Evolutionary conservation across 306 rosid genomes (phyloP).

Genomic region (Pterocarpus macrocarpus): DNA sequence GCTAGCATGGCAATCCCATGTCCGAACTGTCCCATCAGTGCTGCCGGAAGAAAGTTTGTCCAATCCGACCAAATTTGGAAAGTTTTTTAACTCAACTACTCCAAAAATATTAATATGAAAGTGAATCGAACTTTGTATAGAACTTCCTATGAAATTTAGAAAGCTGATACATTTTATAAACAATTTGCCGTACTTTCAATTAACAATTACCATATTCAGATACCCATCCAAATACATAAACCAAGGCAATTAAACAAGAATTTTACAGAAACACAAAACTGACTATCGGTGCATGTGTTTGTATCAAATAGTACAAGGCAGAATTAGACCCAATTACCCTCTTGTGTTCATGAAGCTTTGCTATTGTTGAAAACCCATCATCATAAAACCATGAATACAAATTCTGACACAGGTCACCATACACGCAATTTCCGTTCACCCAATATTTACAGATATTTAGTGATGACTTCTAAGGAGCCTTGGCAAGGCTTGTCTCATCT

Average conservation of each 20-base stretch:
- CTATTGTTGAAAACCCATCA: slow-evolving; percentile 44
- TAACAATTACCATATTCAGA: too few relatives aligned
- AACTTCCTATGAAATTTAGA: too few relatives aligned
- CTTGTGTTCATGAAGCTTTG: slow-evolving; percentile 61
- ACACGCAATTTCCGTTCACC: slow-evolving; percentile 46
- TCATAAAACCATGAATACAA: slow-evolving; percentile 55
- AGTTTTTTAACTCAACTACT: too few relatives aligned
- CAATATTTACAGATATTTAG: slow-evolving; percentile 49
- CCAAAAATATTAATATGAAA: too few relatives aligned
- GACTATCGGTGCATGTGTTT: not conserved
- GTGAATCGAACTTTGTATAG: too few relatives aligned
- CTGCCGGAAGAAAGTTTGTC: slow-evolving; percentile 52
- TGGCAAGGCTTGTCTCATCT: not conserved
- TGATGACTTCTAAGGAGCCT: slow-evolving; percentile 2
- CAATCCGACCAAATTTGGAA: slow-evolving; percentile 8
- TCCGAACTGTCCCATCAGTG: slow-evolving; percentile 48
- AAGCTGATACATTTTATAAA: too few relatives aligned
- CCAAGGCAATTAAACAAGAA: too few relatives aligned
- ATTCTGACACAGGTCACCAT: slow-evolving; percentile 48
- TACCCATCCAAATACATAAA: too few relatives aligned
- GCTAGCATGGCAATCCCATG: slow-evolving; percentile 64
- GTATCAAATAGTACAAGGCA: not conserved
- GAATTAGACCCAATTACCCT: slow-evolving; percentile 43
- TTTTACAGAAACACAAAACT: not conserved
- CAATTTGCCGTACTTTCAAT: too few relatives aligned